A percentile compares a stretch with the other conserved stretches of the same genome.
Conservation (phyloP, 2,329 filamentous ascomycete genomes). For the Colletotrichum sublineola region DNA sequence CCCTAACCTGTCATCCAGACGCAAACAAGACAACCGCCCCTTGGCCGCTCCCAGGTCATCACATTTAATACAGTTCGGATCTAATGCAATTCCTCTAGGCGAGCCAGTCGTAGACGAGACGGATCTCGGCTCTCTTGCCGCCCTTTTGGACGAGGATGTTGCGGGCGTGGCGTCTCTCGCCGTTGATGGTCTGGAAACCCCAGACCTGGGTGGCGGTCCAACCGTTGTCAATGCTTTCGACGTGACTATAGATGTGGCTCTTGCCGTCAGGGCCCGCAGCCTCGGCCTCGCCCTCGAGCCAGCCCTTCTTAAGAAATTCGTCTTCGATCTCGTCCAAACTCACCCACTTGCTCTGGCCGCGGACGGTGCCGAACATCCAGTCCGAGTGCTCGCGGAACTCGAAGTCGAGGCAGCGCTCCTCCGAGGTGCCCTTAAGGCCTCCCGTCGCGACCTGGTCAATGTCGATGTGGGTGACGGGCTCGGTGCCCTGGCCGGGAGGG, state of each 20-base stretch:
- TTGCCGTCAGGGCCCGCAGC: conserved; percentile 68
- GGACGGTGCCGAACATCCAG: conserved; percentile 82
- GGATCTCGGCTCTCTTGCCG: conserved; percentile 61
- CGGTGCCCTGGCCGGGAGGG: conserved; percentile 55
- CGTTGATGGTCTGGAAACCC: conserved; percentile 70
- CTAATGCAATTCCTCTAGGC: conserved; percentile 24
- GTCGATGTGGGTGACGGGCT: conserved; percentile 71
- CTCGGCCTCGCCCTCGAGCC: conserved; percentile 67
- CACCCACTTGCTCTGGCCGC: conserved; percentile 69
- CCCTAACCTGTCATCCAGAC: background rate
- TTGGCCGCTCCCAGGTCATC: conserved; percentile 33
- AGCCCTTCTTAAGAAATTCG: conserved; percentile 69
- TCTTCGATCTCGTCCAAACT: conserved; percentile 64
- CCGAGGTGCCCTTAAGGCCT: conserved; percentile 74
- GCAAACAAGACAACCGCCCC: conserved; percentile 23
- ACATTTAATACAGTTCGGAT: background rate
- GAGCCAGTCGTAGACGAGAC: conserved; percentile 69
- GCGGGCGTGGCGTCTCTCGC: conserved; percentile 65
- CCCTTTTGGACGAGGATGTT: conserved; percentile 68
- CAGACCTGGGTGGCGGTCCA: conserved; percentile 72
- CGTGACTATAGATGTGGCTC: conserved; percentile 74
- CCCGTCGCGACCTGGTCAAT: conserved; percentile 80
- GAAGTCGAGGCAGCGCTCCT: conserved; percentile 68
- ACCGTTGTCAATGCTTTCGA: conserved; percentile 65
- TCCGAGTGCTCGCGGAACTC: conserved; percentile 75